Conservation (phyloP, 2,329 filamentous ascomycete genomes). For the Claviceps spartinae region DNA sequence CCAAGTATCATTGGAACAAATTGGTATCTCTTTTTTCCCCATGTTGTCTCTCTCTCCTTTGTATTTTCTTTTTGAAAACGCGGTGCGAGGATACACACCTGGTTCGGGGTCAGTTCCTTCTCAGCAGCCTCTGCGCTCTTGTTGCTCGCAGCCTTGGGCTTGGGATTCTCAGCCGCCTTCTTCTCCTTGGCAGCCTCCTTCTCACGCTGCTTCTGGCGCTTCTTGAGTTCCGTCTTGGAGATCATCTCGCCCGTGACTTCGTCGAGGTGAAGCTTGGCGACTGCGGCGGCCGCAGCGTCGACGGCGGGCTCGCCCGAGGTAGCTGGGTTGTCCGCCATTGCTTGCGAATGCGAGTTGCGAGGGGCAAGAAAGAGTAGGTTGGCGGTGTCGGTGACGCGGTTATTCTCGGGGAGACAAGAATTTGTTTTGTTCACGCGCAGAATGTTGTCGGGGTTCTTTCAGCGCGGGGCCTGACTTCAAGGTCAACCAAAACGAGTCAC, state of each 20-base stretch:
- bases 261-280: conserved; percentile 71
- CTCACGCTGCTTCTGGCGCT: conserved; percentile 81
- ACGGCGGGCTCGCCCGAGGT: conserved; percentile 24
- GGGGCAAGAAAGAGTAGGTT: not conserved
- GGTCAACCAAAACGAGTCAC: too few relatives aligned
- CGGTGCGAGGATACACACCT: conserved; percentile 17
- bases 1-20: not conserved
- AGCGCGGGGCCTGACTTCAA: too few relatives aligned
- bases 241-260: conserved; percentile 82
- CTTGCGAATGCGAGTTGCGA: not conserved
- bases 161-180: conserved; percentile 62
- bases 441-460: too few relatives aligned
- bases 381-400: too few relatives aligned
- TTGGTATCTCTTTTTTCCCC: not conserved
- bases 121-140: conserved; percentile 48
- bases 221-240: conserved; percentile 86
- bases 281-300: conserved; percentile 38
- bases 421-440: too few relatives aligned
- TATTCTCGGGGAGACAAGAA: too few relatives aligned
- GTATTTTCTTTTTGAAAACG: not conserved
- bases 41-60: not conserved
- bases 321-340: conserved; percentile 21
- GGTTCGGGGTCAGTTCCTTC: conserved; percentile 43
- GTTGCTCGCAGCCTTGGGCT: conserved; percentile 40
- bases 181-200: conserved; percentile 79